Evolutionary conservation across 495 filamentous ascomycete genomes (phyloP).

Genomic region (Parathielavia appendiculata): DNA sequence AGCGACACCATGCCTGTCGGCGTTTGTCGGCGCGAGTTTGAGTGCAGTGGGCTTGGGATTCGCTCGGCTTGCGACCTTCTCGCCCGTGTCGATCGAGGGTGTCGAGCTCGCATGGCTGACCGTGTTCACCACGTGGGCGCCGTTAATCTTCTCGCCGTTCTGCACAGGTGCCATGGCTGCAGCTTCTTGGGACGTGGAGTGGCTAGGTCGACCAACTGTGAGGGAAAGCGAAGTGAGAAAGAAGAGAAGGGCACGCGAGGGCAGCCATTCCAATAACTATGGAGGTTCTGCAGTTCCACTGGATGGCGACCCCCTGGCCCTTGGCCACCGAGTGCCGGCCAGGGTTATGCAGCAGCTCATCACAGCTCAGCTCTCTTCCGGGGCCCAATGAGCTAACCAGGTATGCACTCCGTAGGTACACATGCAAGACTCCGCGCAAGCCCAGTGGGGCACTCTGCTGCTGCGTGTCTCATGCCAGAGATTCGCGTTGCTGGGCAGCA

Average conservation of each 20-base stretch:
- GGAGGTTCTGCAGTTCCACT: not conserved
- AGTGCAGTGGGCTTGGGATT: conserved; percentile 22
- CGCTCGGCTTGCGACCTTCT: conserved; percentile 23
- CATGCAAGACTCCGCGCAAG: not conserved
- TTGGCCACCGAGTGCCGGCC: too few species aligned
- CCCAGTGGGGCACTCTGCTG: not conserved
- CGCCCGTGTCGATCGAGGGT: conserved; percentile 8
- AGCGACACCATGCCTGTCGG: conserved; percentile 38
- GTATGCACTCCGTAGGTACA: too few species aligned
- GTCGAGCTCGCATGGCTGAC: conserved; percentile 11
- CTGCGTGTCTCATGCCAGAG: not conserved
- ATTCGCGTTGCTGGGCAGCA: not conserved
- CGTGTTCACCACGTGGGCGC: conserved; percentile 8
- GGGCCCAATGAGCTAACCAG: not conserved
- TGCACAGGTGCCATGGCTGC: conserved; percentile 7
- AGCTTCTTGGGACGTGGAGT: not conserved
- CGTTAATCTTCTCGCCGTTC: conserved; percentile 20
- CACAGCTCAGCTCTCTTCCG: not conserved
- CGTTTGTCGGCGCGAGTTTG: conserved; percentile 26
- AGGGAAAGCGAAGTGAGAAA: not conserved
- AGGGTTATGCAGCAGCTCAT: not conserved
- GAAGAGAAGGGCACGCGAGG: not conserved
- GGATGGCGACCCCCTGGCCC: not conserved
- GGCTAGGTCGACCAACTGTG: not conserved
- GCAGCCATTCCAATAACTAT: not conserved